Evolutionary conservation across 495 filamentous ascomycete species (phyloP).

Genomic region (Wilcoxina mikolae): DNA sequence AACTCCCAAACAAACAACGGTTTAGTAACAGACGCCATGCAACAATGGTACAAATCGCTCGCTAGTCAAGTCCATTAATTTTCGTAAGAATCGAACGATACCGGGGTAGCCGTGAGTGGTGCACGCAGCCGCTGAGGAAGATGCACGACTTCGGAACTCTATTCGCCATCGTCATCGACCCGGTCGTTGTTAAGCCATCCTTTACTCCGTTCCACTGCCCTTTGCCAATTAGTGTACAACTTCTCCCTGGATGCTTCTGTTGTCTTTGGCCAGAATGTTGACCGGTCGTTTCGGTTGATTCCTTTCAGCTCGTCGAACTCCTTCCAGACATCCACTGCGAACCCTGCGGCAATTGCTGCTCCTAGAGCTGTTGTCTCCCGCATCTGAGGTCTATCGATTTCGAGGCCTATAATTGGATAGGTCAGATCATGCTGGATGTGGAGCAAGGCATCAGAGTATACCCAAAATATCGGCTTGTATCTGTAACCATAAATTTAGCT

Average conservation of each 20-base stretch:
- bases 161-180: constrained; percentile 28
- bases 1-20: no score
- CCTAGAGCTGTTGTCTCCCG: constrained; percentile 86
- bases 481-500: no score
- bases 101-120: neutral
- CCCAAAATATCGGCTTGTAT: constrained; percentile 82
- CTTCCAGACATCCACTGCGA: constrained; percentile 71
- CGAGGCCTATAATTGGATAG: constrained; percentile 37
- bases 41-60: no score
- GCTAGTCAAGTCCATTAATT: neutral
- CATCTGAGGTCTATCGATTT: constrained; percentile 77
- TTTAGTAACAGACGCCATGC: no score
- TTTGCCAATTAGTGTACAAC: constrained; percentile 69
- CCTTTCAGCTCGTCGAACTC: constrained; percentile 62
- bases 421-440: neutral
- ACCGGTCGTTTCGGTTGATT: constrained; percentile 62
- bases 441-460: neutral
- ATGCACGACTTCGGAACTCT: neutral
- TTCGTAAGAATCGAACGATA: neutral
- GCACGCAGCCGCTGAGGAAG: no score
- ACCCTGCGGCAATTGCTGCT: constrained; percentile 85
- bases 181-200: constrained; percentile 56
- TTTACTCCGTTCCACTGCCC: constrained; percentile 78
- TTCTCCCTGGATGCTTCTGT: constrained; percentile 41
- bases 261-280: constrained; percentile 56